A percentile compares a stretch with the other conserved stretches of the same genome.
phyloP scores from a whole-genome alignment of 768 basidiomycete species.

The Crepidotus variabilis region DNA sequence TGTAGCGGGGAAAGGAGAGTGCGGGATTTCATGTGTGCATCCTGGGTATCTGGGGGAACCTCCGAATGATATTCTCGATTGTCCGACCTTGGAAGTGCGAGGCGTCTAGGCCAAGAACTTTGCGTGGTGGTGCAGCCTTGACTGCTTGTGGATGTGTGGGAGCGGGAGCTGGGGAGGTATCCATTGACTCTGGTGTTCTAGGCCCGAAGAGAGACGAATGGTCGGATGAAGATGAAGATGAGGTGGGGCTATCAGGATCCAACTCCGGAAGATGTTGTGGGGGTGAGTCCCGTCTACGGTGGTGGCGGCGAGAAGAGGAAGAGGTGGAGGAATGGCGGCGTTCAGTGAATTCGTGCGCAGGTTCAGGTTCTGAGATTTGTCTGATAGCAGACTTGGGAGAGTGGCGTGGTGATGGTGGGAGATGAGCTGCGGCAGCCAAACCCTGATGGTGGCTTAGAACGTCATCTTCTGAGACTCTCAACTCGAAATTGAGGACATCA shows the following conservation, averaged over 20 bases:
- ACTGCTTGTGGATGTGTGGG: background rate
- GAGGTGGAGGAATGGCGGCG: slow-evolving; percentile 1
- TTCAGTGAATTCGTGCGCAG: background rate
- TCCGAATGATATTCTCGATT: slow-evolving; percentile 6
- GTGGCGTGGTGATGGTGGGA: slow-evolving; percentile 20
- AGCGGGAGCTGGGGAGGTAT: slow-evolving; percentile 5
- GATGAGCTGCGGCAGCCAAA: slow-evolving; percentile 23
- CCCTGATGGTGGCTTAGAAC: slow-evolving; percentile 49
- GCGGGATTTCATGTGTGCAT: slow-evolving; percentile 4
- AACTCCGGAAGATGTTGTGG: slow-evolving; percentile 34
- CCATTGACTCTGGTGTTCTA: background rate
- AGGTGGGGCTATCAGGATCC: slow-evolving; percentile 19
- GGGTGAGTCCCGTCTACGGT: slow-evolving; percentile 6
- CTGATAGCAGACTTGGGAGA: slow-evolving; percentile 7
- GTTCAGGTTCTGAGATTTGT: background rate
- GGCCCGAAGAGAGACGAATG: background rate
- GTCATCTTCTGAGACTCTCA: slow-evolving; percentile 61
- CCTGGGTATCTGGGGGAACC: slow-evolving; percentile 9
- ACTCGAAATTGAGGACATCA: slow-evolving; percentile 74
- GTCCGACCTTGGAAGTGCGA: slow-evolving; percentile 5
- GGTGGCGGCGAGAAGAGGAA: background rate
- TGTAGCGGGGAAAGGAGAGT: background rate
- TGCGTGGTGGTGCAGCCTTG: slow-evolving; percentile 9
- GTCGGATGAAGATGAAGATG: slow-evolving; percentile 4
- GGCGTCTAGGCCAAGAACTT: slow-evolving; percentile 3